Evolutionary conservation across 2,329 filamentous ascomycete species (phyloP).

Genomic region (Fusarium sp.): DNA sequence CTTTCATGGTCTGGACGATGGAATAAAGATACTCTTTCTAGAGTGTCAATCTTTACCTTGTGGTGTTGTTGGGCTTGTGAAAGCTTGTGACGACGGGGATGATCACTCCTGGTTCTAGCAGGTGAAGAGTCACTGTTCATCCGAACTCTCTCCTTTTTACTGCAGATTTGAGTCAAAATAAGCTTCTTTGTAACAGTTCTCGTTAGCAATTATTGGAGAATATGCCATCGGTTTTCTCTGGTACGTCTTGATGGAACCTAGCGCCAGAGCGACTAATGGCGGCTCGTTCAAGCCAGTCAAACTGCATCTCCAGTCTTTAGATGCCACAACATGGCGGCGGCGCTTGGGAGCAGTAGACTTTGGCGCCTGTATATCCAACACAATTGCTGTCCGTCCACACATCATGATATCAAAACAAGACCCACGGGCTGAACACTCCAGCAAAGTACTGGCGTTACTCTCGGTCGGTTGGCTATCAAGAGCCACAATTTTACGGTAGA

Average conservation of each 20-base stretch:
- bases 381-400: background rate
- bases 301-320: slow-evolving; percentile 13
- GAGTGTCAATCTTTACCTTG: background rate
- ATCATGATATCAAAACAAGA: slow-evolving; percentile 8
- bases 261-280: slow-evolving; percentile 17
- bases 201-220: background rate
- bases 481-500: slow-evolving; percentile 28
- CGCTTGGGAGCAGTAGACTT: slow-evolving; percentile 29
- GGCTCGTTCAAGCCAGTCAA: slow-evolving; percentile 34
- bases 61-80: background rate
- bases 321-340: slow-evolving; percentile 25
- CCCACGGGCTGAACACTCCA: background rate
- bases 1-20: slow-evolving; percentile 9
- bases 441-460: background rate
- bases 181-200: background rate
- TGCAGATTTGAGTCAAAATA: background rate
- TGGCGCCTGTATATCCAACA: slow-evolving; percentile 26
- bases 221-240: background rate
- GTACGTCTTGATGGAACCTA: background rate
- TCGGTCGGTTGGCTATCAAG: slow-evolving; percentile 24
- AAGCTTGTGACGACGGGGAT: slow-evolving; percentile 1
- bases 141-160: slow-evolving; percentile 2
- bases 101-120: slow-evolving; percentile 16
- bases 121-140: background rate
- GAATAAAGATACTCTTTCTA: background rate